Percentiles rank a stretch among this genome's conserved stretches.
Evolutionary conservation across 2,329 filamentous ascomycete species (phyloP).

Genomic region (Truncatella angustata): DNA sequence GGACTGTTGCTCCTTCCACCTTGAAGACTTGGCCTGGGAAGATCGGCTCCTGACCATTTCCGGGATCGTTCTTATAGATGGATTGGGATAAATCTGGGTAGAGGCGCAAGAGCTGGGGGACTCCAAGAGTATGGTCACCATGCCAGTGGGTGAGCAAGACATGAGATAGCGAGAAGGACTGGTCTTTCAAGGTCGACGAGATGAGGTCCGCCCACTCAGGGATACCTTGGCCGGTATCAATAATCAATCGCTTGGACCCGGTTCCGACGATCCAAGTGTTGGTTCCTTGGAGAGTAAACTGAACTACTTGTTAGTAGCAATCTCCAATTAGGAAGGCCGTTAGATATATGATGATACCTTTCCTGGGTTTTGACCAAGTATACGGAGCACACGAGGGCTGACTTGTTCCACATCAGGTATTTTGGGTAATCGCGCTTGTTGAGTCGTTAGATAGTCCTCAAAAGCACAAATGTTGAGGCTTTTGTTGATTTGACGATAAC

Average conservation of each 20-base stretch:
- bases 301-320: neutral
- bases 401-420: constrained; percentile 39
- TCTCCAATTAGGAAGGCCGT: neutral
- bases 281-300: constrained; percentile 61
- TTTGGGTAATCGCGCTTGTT: constrained; percentile 33
- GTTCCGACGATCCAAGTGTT: constrained; percentile 76
- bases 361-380: constrained; percentile 43
- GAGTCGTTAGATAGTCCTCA: constrained; percentile 43
- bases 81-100: constrained; percentile 54
- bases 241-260: constrained; percentile 59
- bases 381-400: constrained; percentile 38
- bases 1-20: constrained; percentile 38
- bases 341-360: constrained; percentile 28
- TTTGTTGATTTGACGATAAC: constrained; percentile 47
- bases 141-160: constrained; percentile 90
- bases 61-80: constrained; percentile 65
- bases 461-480: constrained; percentile 44
- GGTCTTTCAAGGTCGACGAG: constrained; percentile 24
- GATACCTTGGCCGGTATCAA: constrained; percentile 71
- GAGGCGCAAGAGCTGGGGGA: constrained; percentile 62
- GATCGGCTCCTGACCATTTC: constrained; percentile 49
- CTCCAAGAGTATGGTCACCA: constrained; percentile 75
- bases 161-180: constrained; percentile 34
- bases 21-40: constrained; percentile 47
- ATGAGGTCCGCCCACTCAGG: constrained; percentile 53